phyloP scores from a whole-genome alignment of 2,329 filamentous ascomycete species.

The Paracamarosporium sp. region DNA sequence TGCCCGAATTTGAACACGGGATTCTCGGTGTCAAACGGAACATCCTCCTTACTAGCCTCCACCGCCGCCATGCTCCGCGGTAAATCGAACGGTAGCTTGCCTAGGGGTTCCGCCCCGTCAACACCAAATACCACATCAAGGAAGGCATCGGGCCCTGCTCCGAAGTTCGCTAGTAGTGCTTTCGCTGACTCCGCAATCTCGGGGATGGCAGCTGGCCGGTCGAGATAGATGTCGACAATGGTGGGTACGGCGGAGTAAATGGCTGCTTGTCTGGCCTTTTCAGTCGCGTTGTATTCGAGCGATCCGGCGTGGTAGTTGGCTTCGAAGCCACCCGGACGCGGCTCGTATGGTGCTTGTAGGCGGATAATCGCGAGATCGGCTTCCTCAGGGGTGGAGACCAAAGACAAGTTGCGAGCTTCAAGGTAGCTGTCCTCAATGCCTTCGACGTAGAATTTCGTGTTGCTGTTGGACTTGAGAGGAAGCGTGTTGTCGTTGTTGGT shows the following conservation, averaged over 20 bases:
- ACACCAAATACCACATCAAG: conserved; percentile 52
- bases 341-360: conserved; percentile 49
- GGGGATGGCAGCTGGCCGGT: conserved; percentile 53
- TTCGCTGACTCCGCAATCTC: conserved; percentile 48
- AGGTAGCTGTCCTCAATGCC: conserved; percentile 44
- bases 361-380: conserved; percentile 53
- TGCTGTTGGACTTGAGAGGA: conserved; percentile 27
- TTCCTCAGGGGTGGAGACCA: conserved; percentile 46
- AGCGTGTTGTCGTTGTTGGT: conserved; percentile 43
- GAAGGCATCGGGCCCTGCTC: conserved; percentile 50
- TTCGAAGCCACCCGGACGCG: conserved; percentile 53
- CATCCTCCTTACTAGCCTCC: conserved; percentile 40
- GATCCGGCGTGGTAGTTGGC: conserved; percentile 48
- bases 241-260: conserved; percentile 50
- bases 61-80: conserved; percentile 55
- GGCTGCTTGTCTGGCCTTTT: conserved; percentile 46
- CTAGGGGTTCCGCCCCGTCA: conserved; percentile 46
- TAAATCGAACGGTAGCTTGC: conserved; percentile 57
- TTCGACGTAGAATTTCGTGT: conserved; percentile 44
- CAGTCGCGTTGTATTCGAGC: conserved; percentile 50
- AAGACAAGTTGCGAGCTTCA: conserved; percentile 34
- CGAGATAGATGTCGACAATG: conserved; percentile 54
- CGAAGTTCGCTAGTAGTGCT: conserved; percentile 51
- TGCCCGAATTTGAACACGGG: conserved; percentile 45
- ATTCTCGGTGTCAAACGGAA: conserved; percentile 47